These are phyloP conservation scores for Westerdykella ornata DNA, from an alignment of 2,329 filamentous ascomycete species.

Conservation along the genomic window DNA sequence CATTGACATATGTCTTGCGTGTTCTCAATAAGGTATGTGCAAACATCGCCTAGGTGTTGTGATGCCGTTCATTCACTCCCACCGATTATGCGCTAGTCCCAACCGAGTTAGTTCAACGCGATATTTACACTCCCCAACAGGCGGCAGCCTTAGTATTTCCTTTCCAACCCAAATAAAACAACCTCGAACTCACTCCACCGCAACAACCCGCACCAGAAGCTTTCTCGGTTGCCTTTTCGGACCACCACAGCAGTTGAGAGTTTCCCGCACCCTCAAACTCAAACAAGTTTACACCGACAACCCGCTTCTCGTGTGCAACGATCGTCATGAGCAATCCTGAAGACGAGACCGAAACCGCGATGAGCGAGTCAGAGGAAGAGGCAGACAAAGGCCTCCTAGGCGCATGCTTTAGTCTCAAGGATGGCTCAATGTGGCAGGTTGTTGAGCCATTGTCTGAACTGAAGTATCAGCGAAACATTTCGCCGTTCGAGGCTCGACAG, in stretches of 20 bases:
- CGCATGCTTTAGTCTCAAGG: background rate
- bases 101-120: too few species aligned
- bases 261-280: too few species aligned
- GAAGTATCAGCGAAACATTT: background rate
- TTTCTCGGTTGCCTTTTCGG: too few species aligned
- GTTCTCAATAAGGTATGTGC: background rate
- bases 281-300: background rate
- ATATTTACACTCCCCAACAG: too few species aligned
- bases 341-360: background rate
- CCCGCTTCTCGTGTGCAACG: background rate
- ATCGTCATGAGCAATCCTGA: background rate
- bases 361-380: background rate
- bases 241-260: too few species aligned
- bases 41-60: background rate
- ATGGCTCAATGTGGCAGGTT: background rate
- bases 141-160: too few species aligned
- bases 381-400: background rate
- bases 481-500: conserved; percentile 5
- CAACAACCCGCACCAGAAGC: too few species aligned
- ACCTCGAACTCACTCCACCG: too few species aligned
- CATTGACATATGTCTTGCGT: background rate
- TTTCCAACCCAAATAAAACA: too few species aligned
- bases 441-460: background rate
- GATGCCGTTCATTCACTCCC: background rate
- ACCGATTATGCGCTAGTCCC: background rate